Conservation (phyloP, 371 early-diverging fungal species). For the Dichotomocladium elegans region DNA sequence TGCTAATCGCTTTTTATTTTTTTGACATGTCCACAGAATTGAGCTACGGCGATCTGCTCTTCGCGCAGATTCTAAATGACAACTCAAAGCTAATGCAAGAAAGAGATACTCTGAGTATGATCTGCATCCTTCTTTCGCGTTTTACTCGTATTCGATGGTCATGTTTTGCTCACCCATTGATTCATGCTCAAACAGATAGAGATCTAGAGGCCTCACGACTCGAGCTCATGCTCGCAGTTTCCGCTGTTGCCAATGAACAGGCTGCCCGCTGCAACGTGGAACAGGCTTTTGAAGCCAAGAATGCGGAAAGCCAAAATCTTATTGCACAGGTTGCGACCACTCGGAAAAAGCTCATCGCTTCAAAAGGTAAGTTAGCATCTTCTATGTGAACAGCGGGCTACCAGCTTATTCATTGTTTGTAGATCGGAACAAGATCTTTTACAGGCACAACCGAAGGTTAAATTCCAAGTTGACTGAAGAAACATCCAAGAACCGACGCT, state of each 20-base stretch:
- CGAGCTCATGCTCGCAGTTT: background rate
- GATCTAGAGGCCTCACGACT: background rate
- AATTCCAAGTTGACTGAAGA: background rate
- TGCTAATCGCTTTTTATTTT: too few relatives aligned
- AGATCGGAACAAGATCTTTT: background rate
- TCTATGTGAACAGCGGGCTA: background rate
- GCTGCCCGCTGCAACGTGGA: background rate
- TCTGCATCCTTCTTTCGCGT: too few relatives aligned
- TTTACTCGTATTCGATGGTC: too few relatives aligned
- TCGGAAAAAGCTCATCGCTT: background rate
- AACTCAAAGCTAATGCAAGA: background rate
- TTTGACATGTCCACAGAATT: too few relatives aligned
- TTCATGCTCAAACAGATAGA: background rate
- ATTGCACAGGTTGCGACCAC: background rate
- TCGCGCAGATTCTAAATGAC: background rate
- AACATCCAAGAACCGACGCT: too few relatives aligned
- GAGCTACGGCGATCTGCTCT: background rate
- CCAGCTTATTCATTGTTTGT: background rate
- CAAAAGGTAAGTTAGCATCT: background rate
- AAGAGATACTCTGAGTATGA: background rate
- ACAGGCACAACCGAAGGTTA: background rate
- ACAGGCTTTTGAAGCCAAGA: too few relatives aligned
- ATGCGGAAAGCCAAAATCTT: background rate
- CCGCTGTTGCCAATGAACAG: background rate
- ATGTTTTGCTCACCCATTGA: background rate